Conservation (phyloP, 139 green algal species). For the Edaphochlamys debaryana region DNA sequence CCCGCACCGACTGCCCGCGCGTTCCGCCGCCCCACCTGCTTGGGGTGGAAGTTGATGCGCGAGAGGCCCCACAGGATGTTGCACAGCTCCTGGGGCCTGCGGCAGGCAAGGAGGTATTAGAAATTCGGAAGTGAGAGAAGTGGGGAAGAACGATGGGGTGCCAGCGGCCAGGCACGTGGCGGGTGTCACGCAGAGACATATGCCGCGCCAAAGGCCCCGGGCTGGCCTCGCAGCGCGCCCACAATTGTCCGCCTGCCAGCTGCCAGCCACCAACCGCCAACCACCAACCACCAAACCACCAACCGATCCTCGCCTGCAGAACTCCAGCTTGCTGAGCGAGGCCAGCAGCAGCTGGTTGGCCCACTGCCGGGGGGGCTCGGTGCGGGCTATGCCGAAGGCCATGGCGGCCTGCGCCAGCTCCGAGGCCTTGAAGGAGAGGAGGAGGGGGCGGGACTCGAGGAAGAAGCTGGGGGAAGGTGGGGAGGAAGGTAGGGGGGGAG, state of each 20-base stretch:
- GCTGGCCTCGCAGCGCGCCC: no score
- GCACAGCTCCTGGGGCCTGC: constrained; percentile 29
- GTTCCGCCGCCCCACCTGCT: no score
- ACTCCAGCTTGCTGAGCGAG: constrained; percentile 9
- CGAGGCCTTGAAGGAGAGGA: constrained; percentile 25
- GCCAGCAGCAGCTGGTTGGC: constrained; percentile 40
- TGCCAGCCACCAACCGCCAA: no score
- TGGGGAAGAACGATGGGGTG: not conserved
- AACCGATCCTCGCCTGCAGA: not conserved
- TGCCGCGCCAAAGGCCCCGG: no score
- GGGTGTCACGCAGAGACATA: not conserved
- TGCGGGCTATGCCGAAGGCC: constrained; percentile 15
- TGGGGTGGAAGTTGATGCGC: constrained; percentile 2
- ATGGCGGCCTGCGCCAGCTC: constrained; percentile 19
- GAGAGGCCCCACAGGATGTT: constrained; percentile 31
- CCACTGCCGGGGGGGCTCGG: constrained; percentile 44
- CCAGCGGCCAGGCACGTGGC: not conserved
- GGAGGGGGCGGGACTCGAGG: constrained; percentile 38
- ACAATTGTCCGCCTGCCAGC: no score
- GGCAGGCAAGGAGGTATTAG: no score
- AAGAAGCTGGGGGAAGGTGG: constrained; percentile 26
- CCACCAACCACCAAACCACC: not conserved
- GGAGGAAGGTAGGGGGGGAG: no score
- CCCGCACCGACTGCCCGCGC: no score
- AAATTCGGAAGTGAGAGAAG: no score